phyloP scores from a whole-genome alignment of 805 yeast species.

The Yamadazyma tumulicola region DNA sequence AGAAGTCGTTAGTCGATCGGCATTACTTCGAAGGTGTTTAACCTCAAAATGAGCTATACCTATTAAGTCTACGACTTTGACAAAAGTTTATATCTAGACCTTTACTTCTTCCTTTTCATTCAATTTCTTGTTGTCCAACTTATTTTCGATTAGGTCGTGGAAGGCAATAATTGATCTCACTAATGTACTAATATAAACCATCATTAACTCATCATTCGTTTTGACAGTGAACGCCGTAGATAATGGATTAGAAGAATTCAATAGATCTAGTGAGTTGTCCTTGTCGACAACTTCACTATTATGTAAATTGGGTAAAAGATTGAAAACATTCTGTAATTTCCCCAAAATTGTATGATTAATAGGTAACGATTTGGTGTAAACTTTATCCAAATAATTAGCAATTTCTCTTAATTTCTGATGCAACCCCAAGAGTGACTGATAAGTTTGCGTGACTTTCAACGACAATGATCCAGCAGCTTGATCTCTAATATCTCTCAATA shows the following conservation, averaged over 20 bases:
- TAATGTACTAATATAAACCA: slow-evolving; percentile 81
- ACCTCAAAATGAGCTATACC: too few relatives aligned
- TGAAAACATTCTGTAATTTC: slow-evolving; percentile 90
- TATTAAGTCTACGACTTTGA: too few relatives aligned
- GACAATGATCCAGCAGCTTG: slow-evolving; percentile 94
- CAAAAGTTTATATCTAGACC: too few relatives aligned
- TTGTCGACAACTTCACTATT: slow-evolving; percentile 15
- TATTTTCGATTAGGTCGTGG: slow-evolving; percentile 95
- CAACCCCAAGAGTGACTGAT: slow-evolving; percentile 82
- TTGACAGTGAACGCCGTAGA: slow-evolving; percentile 83
- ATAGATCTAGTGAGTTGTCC: slow-evolving; percentile 11
- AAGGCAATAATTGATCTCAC: slow-evolving; percentile 94
- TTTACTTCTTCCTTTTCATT: slow-evolving; percentile 6
- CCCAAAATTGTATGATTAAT: slow-evolving; percentile 88
- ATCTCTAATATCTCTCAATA: slow-evolving; percentile 89
- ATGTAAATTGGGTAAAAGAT: slow-evolving; percentile 78
- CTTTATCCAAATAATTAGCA: slow-evolving; percentile 71
- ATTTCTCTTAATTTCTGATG: slow-evolving; percentile 77
- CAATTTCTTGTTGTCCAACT: slow-evolving; percentile 49
- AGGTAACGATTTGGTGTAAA: slow-evolving; percentile 69
- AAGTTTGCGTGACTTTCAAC: slow-evolving; percentile 80
- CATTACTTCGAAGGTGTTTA: neutral
- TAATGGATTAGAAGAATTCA: slow-evolving; percentile 47
- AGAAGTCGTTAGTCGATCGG: too few relatives aligned
- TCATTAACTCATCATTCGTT: slow-evolving; percentile 95